Evolutionary conservation across 176 grass and related monocot species (phyloP), one percentile per base, ranked within the genome.

Genomic region (Avena eriantha): DNA sequence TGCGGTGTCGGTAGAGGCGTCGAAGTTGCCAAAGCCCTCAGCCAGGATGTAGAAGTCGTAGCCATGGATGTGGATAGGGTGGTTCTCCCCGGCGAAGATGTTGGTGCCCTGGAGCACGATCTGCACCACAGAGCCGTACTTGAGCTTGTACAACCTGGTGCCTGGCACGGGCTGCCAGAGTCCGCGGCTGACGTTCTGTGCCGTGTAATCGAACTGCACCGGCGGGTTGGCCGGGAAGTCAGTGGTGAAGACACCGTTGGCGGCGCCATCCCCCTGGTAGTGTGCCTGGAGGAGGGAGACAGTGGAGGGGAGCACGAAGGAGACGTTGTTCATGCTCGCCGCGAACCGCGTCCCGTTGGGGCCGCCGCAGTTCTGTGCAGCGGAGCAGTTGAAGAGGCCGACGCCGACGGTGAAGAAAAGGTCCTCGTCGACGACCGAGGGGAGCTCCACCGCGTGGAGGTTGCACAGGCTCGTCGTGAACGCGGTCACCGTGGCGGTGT

Each of bases 41-140:
- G 84, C 96, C 14, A 98, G 86, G 82, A 98, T 83, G 88, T 92
- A 94, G 86, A 98, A 98, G 75, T 98, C 93, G 69, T 98, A 94
- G 57, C 96, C 96, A 5, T 98, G 96, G 70, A 95, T 66, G 86
- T 98, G 96, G 83, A 98, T 96, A 7, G 96, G 96, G 85, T 98
- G 96, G 84, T 95, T 95, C 92, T 98, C 96, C 4, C 69, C 96
- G 0, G 93, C 96, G 60, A 98, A 86, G 80, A 98, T 90, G 82
- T 90, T 93, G 77, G 95, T 98, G 41, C 95, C 95, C 76, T 98
- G 95, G 39, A 98, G 82, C 77, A 95, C 93, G 51, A 98, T 3
- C 84, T 98, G 95, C 85, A 98, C 95, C 55, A 81, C 86, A 0
- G 91, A 58, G 19, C 96, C 93, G 33, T 89, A 98, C 87, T 79